Percentiles rank a stretch among this genome's conserved stretches.
Evolutionary conservation across 139 green algal species (phyloP).

Genomic region (Chlamydomonas applanata): DNA sequence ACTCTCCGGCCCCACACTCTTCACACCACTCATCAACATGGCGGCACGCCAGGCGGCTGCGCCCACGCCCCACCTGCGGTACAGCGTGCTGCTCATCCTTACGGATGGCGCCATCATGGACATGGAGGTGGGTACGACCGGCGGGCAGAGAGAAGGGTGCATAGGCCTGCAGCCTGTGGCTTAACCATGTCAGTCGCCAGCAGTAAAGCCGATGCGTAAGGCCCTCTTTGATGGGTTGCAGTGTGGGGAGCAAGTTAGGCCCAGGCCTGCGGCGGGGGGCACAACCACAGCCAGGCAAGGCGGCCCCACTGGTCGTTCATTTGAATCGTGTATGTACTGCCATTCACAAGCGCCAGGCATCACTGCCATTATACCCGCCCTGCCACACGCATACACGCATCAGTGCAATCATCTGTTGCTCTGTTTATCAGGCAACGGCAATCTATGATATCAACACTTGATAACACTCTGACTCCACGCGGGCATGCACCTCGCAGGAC

Average conservation of each 20-base stretch:
- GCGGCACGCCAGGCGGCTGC: neutral
- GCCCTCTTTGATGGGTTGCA: too few species aligned
- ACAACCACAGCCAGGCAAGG: too few species aligned
- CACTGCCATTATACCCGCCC: too few species aligned
- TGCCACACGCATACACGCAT: neutral
- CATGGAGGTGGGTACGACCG: conserved; percentile 42
- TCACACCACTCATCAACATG: conserved; percentile 40
- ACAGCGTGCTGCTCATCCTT: conserved; percentile 52
- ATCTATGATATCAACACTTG: neutral
- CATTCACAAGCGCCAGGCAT: neutral
- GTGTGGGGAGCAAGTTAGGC: too few species aligned
- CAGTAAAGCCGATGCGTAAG: too few species aligned
- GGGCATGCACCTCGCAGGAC: conserved; percentile 18
- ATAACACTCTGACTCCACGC: neutral
- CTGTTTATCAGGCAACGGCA: too few species aligned
- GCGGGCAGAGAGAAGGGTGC: too few species aligned
- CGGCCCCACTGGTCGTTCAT: too few species aligned
- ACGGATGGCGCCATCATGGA: conserved; percentile 57
- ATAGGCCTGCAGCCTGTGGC: too few species aligned
- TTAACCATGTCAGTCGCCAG: too few species aligned
- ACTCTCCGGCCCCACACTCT: conserved; percentile 50
- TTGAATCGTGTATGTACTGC: too few species aligned
- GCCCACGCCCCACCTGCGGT: conserved; percentile 7
- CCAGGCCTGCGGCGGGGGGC: too few species aligned
- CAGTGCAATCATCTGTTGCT: neutral